Percentiles rank a stretch among this genome's conserved stretches.
Conservation (phyloP, 352 stramenopile species). For the Ophiocytium majus region DNA sequence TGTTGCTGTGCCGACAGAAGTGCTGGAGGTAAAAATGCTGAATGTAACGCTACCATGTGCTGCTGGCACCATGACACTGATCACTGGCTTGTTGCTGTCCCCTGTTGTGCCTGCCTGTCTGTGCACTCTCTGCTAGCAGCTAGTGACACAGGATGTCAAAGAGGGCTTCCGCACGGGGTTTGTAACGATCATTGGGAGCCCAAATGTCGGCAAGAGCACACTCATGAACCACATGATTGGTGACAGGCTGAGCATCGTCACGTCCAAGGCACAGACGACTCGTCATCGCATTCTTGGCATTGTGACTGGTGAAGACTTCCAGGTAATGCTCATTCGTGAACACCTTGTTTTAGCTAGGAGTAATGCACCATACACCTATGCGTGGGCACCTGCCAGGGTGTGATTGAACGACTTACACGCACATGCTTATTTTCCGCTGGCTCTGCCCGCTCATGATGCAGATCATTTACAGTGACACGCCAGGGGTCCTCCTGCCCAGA, state of each 20-base stretch:
- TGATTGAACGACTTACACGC: too few relatives aligned
- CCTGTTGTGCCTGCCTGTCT: too few relatives aligned
- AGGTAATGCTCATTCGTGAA: slow-evolving; percentile 13
- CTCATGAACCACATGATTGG: slow-evolving; percentile 59
- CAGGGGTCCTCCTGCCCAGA: slow-evolving; percentile 53
- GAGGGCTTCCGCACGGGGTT: slow-evolving; percentile 56
- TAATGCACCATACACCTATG: too few relatives aligned
- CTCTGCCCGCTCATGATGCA: too few relatives aligned
- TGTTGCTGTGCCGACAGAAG: too few relatives aligned
- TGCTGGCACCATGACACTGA: too few relatives aligned
- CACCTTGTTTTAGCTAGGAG: not conserved
- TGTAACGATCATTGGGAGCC: slow-evolving; percentile 58
- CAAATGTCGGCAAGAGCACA: slow-evolving; percentile 60
- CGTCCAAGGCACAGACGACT: slow-evolving; percentile 58
- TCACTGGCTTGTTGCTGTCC: too few relatives aligned
- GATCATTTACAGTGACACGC: slow-evolving; percentile 60
- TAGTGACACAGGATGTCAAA: slow-evolving; percentile 29
- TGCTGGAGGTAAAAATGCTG: too few relatives aligned
- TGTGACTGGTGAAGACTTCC: slow-evolving; percentile 56
- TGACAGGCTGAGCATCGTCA: slow-evolving; percentile 59
- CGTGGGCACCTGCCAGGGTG: too few relatives aligned
- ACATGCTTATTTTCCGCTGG: too few relatives aligned
- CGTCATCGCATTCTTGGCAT: slow-evolving; percentile 58
- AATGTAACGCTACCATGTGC: too few relatives aligned
- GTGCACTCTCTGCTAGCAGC: too few relatives aligned